Evolutionary conservation across 768 basidiomycete species (phyloP), one percentile per base, ranked within the genome.

Genomic region (Pulveroboletus sp.): DNA sequence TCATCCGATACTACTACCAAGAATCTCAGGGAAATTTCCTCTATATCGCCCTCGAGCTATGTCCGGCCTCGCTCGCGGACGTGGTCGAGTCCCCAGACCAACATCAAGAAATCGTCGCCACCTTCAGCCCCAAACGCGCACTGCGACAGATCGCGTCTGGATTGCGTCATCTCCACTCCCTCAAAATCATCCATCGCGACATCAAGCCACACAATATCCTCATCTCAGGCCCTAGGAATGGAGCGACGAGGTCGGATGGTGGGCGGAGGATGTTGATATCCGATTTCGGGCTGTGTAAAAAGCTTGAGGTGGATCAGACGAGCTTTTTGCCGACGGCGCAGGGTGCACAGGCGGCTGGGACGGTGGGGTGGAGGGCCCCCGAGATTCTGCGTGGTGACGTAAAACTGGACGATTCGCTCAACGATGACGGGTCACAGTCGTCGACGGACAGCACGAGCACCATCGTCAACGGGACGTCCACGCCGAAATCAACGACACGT

Each of bases 161-260:
- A 14, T 68, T 99, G 53, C 78, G 85, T 45, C 94, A 98, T 68
- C 75, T 99, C 10, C 94, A 98, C 65, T 87, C 81, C 8, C 80
- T 98, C 60, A 97, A 95, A 69, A 87, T 98, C 49, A 83, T 97
- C n/a, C 95, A 98, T 71, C 82, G 95, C 27, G 95, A 98, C 66
- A 97, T 99, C 69, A 99, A 99, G 62, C 95, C 95, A 5, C 95
- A 94, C 67, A 99, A 99, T 62, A 97, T 99, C 47, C 80, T 99
- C 13, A 78, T 98, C 11, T 90, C 91, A 13, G 73, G 73, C 13
- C 79, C 81, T 3, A 87, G 86, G 59, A 75, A 74, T 42, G 79
- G 76, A 16, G 71, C 69, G 9, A 43, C 34, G 27, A 70, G 69
- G 52, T 70, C 62, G 61, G 72, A 64, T 58, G 69, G 65, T 40